Conservation (phyloP, 768 basidiomycete genomes). For the Hydnum rufescens region DNA sequence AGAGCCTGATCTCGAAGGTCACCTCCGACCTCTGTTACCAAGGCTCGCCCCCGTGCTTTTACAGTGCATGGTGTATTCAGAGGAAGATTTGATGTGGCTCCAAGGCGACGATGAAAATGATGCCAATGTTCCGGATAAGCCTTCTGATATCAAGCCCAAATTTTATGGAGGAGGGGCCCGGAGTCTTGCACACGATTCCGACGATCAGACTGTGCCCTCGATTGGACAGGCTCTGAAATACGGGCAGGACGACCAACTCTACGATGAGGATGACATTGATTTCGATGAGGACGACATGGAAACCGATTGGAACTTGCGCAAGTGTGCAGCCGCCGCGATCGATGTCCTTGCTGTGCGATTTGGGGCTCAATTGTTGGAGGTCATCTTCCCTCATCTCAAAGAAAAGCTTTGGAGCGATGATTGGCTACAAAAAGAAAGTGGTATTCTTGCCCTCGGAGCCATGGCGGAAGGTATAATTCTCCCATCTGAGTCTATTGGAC, state of each 20-base stretch:
- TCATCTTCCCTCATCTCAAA: conserved; percentile 76
- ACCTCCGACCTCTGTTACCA: conserved; percentile 69
- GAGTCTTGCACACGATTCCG: conserved; percentile 54
- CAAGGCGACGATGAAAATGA: conserved; percentile 79
- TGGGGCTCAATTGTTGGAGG: conserved; percentile 69
- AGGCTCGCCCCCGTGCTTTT: conserved; percentile 89
- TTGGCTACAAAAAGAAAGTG: conserved; percentile 90
- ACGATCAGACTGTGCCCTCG: conserved; percentile 2
- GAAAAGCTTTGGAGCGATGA: conserved; percentile 82
- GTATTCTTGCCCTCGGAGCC: conserved; percentile 86
- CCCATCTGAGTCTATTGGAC: background rate
- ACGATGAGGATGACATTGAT: conserved; percentile 69
- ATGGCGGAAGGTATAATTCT: conserved; percentile 78
- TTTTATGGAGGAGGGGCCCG: conserved; percentile 78
- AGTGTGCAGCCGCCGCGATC: conserved; percentile 92
- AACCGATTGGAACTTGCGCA: conserved; percentile 96
- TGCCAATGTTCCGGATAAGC: conserved; percentile 69
- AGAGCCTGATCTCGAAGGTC: conserved; percentile 67
- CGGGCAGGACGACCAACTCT: conserved; percentile 50
- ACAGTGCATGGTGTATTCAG: conserved; percentile 93
- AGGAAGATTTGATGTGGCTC: conserved; percentile 87
- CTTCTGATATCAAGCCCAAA: conserved; percentile 88
- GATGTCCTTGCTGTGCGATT: conserved; percentile 94
- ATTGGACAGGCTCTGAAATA: background rate
- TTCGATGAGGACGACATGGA: conserved; percentile 94